Evolutionary conservation across 2,329 filamentous ascomycete genomes (phyloP).

Genomic region (Xylariaceae sp.): DNA sequence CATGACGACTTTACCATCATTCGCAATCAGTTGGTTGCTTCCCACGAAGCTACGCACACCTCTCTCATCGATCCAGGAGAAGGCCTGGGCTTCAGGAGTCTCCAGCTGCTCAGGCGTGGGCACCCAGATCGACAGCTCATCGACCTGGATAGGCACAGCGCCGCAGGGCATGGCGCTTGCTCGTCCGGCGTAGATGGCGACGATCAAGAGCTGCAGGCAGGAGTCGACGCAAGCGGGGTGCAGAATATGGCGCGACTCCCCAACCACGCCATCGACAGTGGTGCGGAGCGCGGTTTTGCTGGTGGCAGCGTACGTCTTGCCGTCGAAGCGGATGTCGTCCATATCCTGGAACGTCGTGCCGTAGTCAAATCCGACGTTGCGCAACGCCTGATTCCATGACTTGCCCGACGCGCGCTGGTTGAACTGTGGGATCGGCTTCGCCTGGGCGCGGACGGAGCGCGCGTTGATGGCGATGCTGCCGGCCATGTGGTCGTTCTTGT

Average conservation of each 20-base stretch:
- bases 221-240: conserved; percentile 43
- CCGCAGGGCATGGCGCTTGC: conserved; percentile 23
- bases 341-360: conserved; percentile 20
- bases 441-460: too few species aligned
- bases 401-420: conserved; percentile 18
- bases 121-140: conserved; percentile 16
- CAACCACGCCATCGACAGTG: conserved; percentile 4
- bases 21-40: conserved; percentile 32
- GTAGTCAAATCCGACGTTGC: conserved; percentile 25
- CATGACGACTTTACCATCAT: conserved; percentile 36
- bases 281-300: too few species aligned
- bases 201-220: conserved; percentile 28
- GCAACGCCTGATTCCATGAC: conserved; percentile 23
- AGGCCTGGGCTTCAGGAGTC: not conserved
- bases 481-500: not conserved
- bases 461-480: conserved; percentile 4
- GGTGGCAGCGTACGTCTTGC: conserved; percentile 1
- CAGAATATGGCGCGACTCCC: conserved; percentile 34
- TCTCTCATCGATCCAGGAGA: conserved; percentile 18
- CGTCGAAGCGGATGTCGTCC: conserved; percentile 8
- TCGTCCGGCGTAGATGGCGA: conserved; percentile 15
- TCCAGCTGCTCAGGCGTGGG: not conserved
- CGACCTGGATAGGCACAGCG: conserved; percentile 18
- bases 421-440: not conserved
- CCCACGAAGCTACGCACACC: conserved; percentile 32